phyloP scores from a whole-genome alignment of 169 alveolate species.

The Cryptosporidium parvum region DNA sequence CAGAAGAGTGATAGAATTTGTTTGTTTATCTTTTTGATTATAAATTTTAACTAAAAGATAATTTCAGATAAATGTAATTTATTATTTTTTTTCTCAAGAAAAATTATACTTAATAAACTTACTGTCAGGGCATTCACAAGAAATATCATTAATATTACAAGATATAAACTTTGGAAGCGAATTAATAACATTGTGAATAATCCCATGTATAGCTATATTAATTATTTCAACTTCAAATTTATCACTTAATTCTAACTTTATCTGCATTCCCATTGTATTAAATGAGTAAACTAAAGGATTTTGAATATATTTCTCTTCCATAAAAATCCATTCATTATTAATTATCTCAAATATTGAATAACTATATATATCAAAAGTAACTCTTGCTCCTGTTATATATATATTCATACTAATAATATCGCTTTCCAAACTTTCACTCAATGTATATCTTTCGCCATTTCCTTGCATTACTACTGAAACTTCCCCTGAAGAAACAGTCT shows the following conservation, averaged over 20 bases:
- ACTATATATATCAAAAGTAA: constrained; percentile 35
- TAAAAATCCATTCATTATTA: constrained; percentile 52
- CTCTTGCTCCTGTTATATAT: constrained; percentile 49
- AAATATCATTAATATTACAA: constrained; percentile 37
- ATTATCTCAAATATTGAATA: constrained; percentile 29
- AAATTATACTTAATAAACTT: constrained; percentile 19
- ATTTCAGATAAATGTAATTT: not conserved
- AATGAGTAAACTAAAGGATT: constrained; percentile 56
- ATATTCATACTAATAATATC: constrained; percentile 11
- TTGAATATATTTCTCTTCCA: constrained; percentile 45
- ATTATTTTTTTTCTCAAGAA: not conserved
- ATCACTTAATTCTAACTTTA: constrained; percentile 11
- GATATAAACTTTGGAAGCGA: constrained; percentile 37
- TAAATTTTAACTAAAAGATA: constrained; percentile 17
- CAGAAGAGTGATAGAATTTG: not conserved
- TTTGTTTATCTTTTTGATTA: constrained; percentile 32
- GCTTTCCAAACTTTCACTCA: not conserved
- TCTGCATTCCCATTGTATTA: constrained; percentile 69
- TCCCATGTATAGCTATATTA: constrained; percentile 63
- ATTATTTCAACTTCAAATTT: constrained; percentile 16
- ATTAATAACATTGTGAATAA: constrained; percentile 41
- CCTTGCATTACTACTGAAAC: constrained; percentile 58
- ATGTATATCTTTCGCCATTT: constrained; percentile 39
- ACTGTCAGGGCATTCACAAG: constrained; percentile 75
- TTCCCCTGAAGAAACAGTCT: constrained; percentile 61